Base-by-base conservation (phyloP, 2,329 filamentous ascomycete genomes). In the Aquanectria penicillioides region DNA sequence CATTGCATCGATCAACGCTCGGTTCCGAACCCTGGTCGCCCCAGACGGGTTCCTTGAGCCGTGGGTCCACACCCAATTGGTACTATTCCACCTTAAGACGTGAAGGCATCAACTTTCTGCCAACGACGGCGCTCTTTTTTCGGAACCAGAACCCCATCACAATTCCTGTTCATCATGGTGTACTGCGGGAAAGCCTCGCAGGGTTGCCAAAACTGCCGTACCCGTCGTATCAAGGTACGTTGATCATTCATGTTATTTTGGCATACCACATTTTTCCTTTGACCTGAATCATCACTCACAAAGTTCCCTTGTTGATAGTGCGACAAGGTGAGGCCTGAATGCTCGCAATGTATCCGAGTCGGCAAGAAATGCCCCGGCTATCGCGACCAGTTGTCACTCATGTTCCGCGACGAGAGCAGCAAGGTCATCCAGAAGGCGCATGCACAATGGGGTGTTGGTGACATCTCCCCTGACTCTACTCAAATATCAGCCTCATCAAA, bases 351-450 rank as follows among this genome's bases (percentile, higher is more conserved):
- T 69, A 76, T 83, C 38, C 84, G 86, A 34, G 81, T 86, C 40
- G 80, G 81, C 67, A 85, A 86, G 72, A 81, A 77, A 66, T 89
- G 87, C 65, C 85, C 86, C 17, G 87, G 87, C 6, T 89, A 89
- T 67, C 81, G 87, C 64, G 86, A 89, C 62, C 84, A 87, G 71
- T 75, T 89, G 28, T 86, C 86, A 26, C 77, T 89, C 56, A 84
- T 89, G 81, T 89, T 89, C 70, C 84, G 86, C 31, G 86, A 89
- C 75, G 86, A 89, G 74, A 89, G 84, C 66, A 83, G 78, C 65
- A 85, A 87, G 66, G 86, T 89, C 40, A 83, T 86, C 22, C 81
- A 81, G 61, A 88, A 86, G 69, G 83, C 83, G 17, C 82, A 84
- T 53, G 82, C 81, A 22, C 82, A 78, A 72, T 83, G 77, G 81